Evolutionary conservation across 2,329 filamentous ascomycete genomes (phyloP).

Genomic region (Penicillium decumbens): DNA sequence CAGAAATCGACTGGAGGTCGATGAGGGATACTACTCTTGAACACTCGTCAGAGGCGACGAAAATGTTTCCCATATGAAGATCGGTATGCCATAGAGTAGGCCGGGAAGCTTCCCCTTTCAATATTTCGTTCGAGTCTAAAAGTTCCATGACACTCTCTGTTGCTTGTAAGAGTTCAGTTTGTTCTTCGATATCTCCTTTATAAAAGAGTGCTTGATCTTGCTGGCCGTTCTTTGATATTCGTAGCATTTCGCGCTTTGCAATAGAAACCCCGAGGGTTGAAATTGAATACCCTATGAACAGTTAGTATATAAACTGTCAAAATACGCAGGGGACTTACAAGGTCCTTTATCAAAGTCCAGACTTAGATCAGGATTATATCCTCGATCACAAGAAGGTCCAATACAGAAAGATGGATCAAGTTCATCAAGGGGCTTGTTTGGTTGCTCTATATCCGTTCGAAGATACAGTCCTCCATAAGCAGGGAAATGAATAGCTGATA

Average conservation of each 20-base stretch:
- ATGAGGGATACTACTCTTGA: constrained; percentile 23
- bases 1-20: constrained; percentile 24
- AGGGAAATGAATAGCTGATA: constrained; percentile 19
- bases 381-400: constrained; percentile 19
- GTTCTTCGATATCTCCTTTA: constrained; percentile 11
- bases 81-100: constrained; percentile 25
- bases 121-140: constrained; percentile 13
- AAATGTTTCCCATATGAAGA: constrained; percentile 35
- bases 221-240: constrained; percentile 5
- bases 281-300: constrained; percentile 15
- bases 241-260: constrained; percentile 15
- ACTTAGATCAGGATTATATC: constrained; percentile 7
- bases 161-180: constrained; percentile 10
- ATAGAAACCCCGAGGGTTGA: constrained; percentile 15
- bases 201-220: neutral
- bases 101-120: constrained; percentile 5
- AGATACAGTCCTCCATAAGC: constrained; percentile 26
- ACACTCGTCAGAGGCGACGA: constrained; percentile 9
- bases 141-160: constrained; percentile 11
- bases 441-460: constrained; percentile 8
- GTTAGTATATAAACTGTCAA: constrained; percentile 6
- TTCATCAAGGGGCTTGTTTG: constrained; percentile 4
- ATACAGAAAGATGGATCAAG: constrained; percentile 20
- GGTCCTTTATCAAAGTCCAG: constrained; percentile 9
- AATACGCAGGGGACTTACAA: constrained; percentile 8